A percentile compares a stretch with the other conserved stretches of the same genome.
phyloP scores from a whole-genome alignment of 805 yeast species.

The Cyberlindnera sargentensis region DNA sequence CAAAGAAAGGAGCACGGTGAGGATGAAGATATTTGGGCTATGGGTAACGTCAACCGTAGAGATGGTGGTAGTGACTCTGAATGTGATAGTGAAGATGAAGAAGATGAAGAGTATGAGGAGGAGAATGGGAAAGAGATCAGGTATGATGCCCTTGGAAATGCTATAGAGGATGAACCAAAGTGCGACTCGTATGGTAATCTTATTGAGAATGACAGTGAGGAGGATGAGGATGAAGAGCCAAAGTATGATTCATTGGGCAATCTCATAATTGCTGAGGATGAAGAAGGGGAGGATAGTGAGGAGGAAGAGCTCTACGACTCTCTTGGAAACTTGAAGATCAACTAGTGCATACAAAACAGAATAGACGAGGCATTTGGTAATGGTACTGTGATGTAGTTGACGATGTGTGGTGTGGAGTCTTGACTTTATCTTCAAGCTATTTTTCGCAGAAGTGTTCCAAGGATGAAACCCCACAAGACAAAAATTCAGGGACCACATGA shows the following conservation, averaged over 20 bases:
- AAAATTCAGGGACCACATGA: too few relatives aligned
- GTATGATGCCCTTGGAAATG: constrained; percentile 18
- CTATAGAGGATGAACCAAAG: not conserved
- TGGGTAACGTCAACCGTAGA: constrained; percentile 67
- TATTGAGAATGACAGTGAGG: not conserved
- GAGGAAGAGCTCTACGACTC: not conserved
- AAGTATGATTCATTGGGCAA: not conserved
- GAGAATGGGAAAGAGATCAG: constrained; percentile 15
- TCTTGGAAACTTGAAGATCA: constrained; percentile 5
- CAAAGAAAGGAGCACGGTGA: constrained; percentile 49
- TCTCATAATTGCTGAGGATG: not conserved
- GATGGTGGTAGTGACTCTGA: constrained; percentile 23
- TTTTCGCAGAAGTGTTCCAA: too few relatives aligned
- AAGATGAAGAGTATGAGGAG: constrained; percentile 16
- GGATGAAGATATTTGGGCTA: constrained; percentile 63
- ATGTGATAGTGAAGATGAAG: constrained; percentile 16
- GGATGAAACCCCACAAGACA: too few relatives aligned
- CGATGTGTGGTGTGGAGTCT: too few relatives aligned
- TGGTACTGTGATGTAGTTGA: too few relatives aligned
- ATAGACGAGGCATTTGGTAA: too few relatives aligned
- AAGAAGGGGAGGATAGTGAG: not conserved
- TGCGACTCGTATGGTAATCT: not conserved
- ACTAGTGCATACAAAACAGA: not conserved
- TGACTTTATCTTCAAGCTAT: too few relatives aligned
- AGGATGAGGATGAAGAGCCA: not conserved